Percentiles rank a stretch among this genome's conserved stretches.
Evolutionary conservation across 2,329 filamentous ascomycete species (phyloP).

Genomic region (Pseudodiploospora longispora): DNA sequence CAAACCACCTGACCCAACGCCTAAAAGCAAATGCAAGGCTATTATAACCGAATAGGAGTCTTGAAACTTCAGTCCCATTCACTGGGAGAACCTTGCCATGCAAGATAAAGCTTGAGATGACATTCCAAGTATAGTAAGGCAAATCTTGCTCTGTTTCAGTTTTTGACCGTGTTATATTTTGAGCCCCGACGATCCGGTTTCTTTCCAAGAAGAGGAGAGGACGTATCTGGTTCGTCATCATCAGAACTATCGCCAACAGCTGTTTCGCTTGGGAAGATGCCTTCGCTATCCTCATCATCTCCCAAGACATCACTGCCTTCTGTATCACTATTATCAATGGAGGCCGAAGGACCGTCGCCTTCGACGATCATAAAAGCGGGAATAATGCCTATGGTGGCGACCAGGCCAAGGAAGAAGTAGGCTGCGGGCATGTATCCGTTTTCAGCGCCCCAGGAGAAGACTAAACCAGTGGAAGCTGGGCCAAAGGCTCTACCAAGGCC

Average conservation of each 20-base stretch:
- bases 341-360: constrained; percentile 54
- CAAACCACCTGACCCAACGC: too few species aligned
- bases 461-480: constrained; percentile 62
- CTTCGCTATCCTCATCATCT: constrained; percentile 5
- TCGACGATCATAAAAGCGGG: constrained; percentile 69
- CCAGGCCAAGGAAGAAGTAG: constrained; percentile 66
- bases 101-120: too few species aligned
- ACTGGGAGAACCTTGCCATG: too few species aligned
- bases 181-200: background rate
- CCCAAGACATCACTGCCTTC: constrained; percentile 19
- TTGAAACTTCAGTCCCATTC: too few species aligned
- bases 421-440: constrained; percentile 69
- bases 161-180: constrained; percentile 1
- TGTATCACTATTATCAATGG: constrained; percentile 22
- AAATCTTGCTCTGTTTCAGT: background rate
- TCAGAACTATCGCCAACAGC: constrained; percentile 15
- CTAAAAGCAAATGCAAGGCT: too few species aligned
- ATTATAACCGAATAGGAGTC: too few species aligned
- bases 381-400: constrained; percentile 58
- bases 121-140: too few species aligned
- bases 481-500: constrained; percentile 74
- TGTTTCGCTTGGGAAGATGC: constrained; percentile 15
- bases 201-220: constrained; percentile 13
- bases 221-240: constrained; percentile 8
- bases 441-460: constrained; percentile 70